These are phyloP conservation scores for Saccharomyces hybrid DNA, from an alignment of 1,139 yeast species.

Conservation along the genomic window DNA sequence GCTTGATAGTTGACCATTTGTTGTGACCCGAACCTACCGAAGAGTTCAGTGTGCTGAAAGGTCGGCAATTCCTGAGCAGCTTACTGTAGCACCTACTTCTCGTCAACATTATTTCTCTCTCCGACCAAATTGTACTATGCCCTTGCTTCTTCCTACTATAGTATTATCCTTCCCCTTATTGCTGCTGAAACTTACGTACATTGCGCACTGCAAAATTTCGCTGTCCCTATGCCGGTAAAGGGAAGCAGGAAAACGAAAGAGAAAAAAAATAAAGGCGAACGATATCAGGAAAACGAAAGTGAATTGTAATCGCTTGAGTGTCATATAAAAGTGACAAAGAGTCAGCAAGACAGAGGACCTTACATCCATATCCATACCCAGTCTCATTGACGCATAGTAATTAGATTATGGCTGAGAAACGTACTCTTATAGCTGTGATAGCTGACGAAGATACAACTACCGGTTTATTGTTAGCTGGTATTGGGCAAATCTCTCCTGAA, in stretches of 20 bases:
- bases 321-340: background rate
- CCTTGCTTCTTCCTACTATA: background rate
- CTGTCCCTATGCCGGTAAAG: background rate
- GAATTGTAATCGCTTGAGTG: background rate
- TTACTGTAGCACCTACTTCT: background rate
- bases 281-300: background rate
- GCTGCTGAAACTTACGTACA: background rate
- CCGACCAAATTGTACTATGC: background rate
- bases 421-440: constrained; percentile 80
- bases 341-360: background rate
- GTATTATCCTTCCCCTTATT: background rate
- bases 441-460: constrained; percentile 98
- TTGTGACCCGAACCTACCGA: constrained; percentile 49
- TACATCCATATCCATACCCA: background rate
- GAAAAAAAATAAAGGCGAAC: background rate
- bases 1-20: constrained; percentile 93
- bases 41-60: background rate
- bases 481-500: constrained; percentile 68
- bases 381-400: background rate
- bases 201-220: background rate
- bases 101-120: background rate
- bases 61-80: background rate
- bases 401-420: constrained; percentile 39
- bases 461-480: constrained; percentile 90
- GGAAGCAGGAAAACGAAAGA: background rate